These are phyloP conservation scores for Dissoconium aciculare DNA, from an alignment of 2,329 filamentous ascomycete genomes.

Conservation along the genomic window DNA sequence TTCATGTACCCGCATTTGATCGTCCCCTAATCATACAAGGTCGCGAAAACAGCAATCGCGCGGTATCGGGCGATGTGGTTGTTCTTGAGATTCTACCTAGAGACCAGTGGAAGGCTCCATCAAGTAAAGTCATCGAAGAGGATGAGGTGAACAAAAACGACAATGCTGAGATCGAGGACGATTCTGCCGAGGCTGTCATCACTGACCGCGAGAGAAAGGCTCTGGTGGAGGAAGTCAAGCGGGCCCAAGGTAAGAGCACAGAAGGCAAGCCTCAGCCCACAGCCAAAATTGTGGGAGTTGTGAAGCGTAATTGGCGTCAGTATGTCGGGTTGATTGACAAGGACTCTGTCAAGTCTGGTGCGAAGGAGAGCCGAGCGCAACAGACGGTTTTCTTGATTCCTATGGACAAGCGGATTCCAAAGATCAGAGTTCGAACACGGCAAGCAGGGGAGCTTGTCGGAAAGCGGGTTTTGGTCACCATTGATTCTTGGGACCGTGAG, in stretches of 20 bases:
- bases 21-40: conserved; percentile 78
- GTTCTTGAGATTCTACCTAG: conserved; percentile 86
- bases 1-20: conserved; percentile 79
- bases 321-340: conserved; percentile 93
- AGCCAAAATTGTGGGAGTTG: conserved; percentile 75
- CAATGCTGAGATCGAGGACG: conserved; percentile 75
- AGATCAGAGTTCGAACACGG: conserved; percentile 81
- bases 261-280: conserved; percentile 79
- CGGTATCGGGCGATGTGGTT: conserved; percentile 81
- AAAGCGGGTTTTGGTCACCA: conserved; percentile 80
- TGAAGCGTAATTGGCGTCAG: conserved; percentile 95
- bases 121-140: conserved; percentile 90
- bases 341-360: conserved; percentile 60
- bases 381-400: conserved; percentile 90
- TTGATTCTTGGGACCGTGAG: conserved; percentile 90
- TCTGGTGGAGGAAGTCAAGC: conserved; percentile 80
- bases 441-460: conserved; percentile 80
- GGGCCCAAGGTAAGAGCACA: conserved; percentile 58
- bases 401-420: conserved; percentile 96
- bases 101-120: conserved; percentile 94
- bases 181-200: conserved; percentile 57
- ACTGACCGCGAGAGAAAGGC: conserved; percentile 75
- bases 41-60: conserved; percentile 88
- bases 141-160: conserved; percentile 84
- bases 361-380: conserved; percentile 65